Evolutionary conservation across 1,139 yeast genomes (phyloP).

Genomic region (Wickerhamomyces sp.): DNA sequence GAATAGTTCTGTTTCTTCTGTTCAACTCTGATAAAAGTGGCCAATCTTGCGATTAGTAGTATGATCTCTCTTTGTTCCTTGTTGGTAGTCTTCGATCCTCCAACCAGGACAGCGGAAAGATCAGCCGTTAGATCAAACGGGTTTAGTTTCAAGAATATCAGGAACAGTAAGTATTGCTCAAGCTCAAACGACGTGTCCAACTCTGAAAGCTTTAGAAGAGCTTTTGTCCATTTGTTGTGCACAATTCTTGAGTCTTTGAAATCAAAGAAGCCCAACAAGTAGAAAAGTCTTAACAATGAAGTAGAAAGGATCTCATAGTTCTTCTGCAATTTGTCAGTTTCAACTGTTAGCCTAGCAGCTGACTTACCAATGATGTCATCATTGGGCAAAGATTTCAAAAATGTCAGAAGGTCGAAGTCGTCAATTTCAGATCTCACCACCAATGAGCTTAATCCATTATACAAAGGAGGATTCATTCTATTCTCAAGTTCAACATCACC

Average conservation of each 20-base stretch:
- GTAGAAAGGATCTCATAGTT: constrained; percentile 57
- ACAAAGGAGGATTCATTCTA: constrained; percentile 46
- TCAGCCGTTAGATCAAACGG: constrained; percentile 33
- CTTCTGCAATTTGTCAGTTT: constrained; percentile 30
- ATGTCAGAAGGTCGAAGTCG: constrained; percentile 23
- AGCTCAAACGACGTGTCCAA: constrained; percentile 24
- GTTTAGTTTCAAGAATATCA: constrained; percentile 40
- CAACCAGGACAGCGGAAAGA: constrained; percentile 27
- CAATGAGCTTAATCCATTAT: constrained; percentile 34
- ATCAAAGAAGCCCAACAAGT: constrained; percentile 49
- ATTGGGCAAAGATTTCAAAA: constrained; percentile 22
- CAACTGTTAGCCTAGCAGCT: constrained; percentile 28
- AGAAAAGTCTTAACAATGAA: constrained; percentile 52
- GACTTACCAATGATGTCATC: constrained; percentile 33
- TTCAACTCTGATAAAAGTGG: constrained; percentile 49
- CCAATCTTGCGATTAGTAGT: constrained; percentile 51
- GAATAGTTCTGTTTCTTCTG: constrained; percentile 56
- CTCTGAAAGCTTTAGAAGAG: constrained; percentile 32
- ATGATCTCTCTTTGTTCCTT: constrained; percentile 33
- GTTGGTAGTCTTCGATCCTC: constrained; percentile 29
- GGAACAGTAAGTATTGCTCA: constrained; percentile 39
- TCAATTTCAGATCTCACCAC: constrained; percentile 27
- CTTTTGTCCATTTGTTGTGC: constrained; percentile 54
- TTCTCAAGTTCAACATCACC: constrained; percentile 44
- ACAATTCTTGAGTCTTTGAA: constrained; percentile 30